A percentile compares a stretch with the other conserved stretches of the same genome.
Evolutionary conservation across 116 monocot genomes (phyloP).

Genomic region (Papilionanthe hybrid): DNA sequence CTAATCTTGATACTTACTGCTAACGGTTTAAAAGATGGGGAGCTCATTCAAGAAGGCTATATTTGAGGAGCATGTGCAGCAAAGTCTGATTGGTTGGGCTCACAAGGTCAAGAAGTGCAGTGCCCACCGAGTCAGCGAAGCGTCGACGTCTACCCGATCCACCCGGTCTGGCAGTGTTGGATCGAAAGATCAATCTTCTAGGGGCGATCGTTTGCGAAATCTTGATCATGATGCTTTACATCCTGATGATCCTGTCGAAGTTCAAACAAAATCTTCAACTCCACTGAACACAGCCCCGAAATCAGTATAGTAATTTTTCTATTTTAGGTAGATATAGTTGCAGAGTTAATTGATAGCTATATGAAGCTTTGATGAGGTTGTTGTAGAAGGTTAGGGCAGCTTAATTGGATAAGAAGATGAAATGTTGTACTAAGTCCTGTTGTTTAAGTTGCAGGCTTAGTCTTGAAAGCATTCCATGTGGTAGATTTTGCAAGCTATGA

Average conservation of each 20-base stretch:
- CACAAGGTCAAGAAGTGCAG: conserved; percentile 35
- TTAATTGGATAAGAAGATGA: background rate
- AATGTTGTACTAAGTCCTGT: background rate
- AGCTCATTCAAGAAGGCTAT: conserved; percentile 34
- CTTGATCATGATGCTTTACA: background rate
- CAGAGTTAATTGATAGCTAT: background rate
- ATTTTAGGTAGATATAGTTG: background rate
- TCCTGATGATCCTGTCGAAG: background rate
- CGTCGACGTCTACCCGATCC: background rate
- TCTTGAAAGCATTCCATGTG: background rate
- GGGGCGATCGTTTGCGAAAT: conserved; percentile 1
- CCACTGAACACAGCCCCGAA: background rate
- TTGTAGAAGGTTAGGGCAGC: background rate
- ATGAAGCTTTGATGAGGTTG: background rate
- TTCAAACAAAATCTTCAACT: background rate
- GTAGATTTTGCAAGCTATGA: background rate
- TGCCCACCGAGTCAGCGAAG: background rate
- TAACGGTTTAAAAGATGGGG: conserved; percentile 64
- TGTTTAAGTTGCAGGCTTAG: background rate
- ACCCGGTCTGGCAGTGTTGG: background rate
- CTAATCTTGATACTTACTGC: background rate
- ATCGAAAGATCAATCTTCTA: background rate
- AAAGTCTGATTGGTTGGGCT: conserved; percentile 31
- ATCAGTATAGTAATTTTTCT: background rate
- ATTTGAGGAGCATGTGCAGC: conserved; percentile 37